Evolutionary conservation across 345 rosid species (phyloP), one percentile per base, ranked within the genome.

Genomic region (Excoecaria agallocha): DNA sequence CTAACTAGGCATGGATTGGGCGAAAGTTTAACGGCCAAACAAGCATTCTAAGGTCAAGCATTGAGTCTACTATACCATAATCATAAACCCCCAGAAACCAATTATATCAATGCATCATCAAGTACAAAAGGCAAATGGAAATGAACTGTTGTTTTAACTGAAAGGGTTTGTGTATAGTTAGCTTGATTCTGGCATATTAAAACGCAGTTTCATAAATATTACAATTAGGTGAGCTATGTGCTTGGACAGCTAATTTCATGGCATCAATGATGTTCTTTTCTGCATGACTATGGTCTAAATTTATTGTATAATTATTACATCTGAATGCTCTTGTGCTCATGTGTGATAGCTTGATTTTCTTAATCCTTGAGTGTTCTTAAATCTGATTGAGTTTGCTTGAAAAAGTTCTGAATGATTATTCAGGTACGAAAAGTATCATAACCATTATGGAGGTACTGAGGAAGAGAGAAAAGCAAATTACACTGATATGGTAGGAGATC

Each of bases 401-500:
- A 61, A 67, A 65, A 35, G 58, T 68, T 37, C 38, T 51, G 62
- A 38, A 37, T 59, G 66, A 76, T 76, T 64, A 17, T 85, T 72
- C 84, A 96, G 99, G 86, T 96, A 96, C 80, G 99, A 96, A 88
- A 88, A 93, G 77, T 93, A 96, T 82, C 98, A 96, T 76, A 87
- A 65, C 55, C 70, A 24, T 63, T 81, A 91, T 80, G 97, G 99
- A 78, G 98, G 97, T 77, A 90, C 85, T 3, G 93, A 88, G 84
- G 97, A 91, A 85, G 95, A 89, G 68, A 88, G 97, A 80, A 96
- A 86, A 82, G 85, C 90, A 20, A 90, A 91, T 76, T 93, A 90
- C 80, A 81, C 89, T 48, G 99, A 96, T 85, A 91, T 96, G 99
- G 98, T 96, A 80, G 76, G 83, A 41, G 19, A 68, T 57, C 56